Conservation (phyloP, 2,329 filamentous ascomycete species). For the Fusarium cyanostomum region DNA sequence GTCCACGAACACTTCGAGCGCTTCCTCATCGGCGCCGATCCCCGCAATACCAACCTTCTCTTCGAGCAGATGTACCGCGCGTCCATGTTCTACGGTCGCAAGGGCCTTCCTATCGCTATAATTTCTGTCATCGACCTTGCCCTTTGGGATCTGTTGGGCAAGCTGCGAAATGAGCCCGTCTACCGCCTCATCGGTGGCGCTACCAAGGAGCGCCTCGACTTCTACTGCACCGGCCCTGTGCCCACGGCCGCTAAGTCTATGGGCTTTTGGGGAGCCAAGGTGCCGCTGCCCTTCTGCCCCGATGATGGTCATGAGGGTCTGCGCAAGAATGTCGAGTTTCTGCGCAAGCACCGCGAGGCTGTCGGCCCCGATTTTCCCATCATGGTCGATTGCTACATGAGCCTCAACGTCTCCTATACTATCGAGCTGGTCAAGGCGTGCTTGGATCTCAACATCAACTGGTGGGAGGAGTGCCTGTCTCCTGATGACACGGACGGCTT, state of each 20-base stretch:
- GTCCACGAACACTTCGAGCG: constrained; percentile 93
- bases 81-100: constrained; percentile 96
- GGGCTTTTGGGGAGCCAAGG: constrained; percentile 92
- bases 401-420: constrained; percentile 89
- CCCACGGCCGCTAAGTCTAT: constrained; percentile 81
- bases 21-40: constrained; percentile 89
- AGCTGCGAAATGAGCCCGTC: constrained; percentile 90
- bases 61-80: constrained; percentile 97
- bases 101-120: constrained; percentile 87
- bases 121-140: constrained; percentile 96
- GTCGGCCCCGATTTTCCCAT: constrained; percentile 92
- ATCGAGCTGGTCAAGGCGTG: constrained; percentile 89
- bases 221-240: constrained; percentile 94
- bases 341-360: constrained; percentile 82
- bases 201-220: constrained; percentile 83
- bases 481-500: constrained; percentile 95
- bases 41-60: constrained; percentile 87
- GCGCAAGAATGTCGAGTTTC: constrained; percentile 88
- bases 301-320: constrained; percentile 85
- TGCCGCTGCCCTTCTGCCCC: constrained; percentile 88
- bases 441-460: constrained; percentile 87
- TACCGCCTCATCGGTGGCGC: constrained; percentile 94
- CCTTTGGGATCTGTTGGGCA: constrained; percentile 90
- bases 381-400: constrained; percentile 98
- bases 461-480: constrained; percentile 95